Conservation (phyloP, 2,329 filamentous ascomycete species). For the Trichoderma koningiopsis region DNA sequence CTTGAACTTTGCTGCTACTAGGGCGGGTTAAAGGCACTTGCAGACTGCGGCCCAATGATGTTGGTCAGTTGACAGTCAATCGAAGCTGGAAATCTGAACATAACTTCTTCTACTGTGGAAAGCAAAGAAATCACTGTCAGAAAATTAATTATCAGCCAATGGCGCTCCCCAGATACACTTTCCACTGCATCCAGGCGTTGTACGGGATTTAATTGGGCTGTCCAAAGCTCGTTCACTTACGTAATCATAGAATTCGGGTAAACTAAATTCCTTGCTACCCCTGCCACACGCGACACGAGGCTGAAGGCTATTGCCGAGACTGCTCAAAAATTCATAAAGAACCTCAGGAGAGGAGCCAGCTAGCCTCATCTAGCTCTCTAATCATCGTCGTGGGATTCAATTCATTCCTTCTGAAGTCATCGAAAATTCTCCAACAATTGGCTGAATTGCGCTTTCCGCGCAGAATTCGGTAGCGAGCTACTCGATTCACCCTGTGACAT, state of each 20-base stretch:
- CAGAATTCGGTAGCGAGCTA: constrained; percentile 22
- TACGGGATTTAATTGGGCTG: background rate
- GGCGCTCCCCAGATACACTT: background rate
- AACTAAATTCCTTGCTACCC: constrained; percentile 14
- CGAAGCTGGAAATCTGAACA: background rate
- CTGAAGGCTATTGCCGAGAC: constrained; percentile 23
- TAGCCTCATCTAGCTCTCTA: constrained; percentile 13
- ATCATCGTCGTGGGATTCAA: background rate
- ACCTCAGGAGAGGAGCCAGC: constrained; percentile 22
- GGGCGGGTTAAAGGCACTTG: background rate
- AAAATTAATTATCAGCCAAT: background rate
- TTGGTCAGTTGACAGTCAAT: background rate
- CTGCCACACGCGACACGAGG: constrained; percentile 28
- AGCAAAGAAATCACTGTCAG: background rate
- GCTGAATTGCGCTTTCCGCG: constrained; percentile 9
- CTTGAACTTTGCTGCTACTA: background rate
- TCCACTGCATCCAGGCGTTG: background rate
- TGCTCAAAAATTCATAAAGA: constrained; percentile 24
- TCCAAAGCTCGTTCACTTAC: background rate
- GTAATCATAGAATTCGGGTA: background rate
- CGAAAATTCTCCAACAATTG: background rate
- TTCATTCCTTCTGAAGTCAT: background rate
- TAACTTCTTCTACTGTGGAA: background rate
- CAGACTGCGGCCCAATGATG: background rate
- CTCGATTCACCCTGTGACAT: constrained; percentile 13